phyloP scores from a whole-genome alignment of 176 grass and related monocot genomes.

The Echinochloa phyllopogon region DNA sequence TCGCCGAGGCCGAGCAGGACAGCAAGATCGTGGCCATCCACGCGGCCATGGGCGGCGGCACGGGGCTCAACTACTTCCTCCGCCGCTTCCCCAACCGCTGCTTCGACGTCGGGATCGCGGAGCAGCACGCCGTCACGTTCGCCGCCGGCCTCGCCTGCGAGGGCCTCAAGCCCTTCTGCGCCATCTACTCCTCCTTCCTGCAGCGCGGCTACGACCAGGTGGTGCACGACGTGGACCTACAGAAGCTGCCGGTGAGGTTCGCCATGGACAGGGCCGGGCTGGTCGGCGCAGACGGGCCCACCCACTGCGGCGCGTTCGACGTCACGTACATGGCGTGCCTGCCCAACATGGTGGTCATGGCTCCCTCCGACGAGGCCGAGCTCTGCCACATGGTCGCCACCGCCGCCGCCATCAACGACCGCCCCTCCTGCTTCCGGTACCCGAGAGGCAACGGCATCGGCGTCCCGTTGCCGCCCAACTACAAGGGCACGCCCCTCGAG shows the following conservation, averaged over 20 bases:
- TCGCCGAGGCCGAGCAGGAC: constrained; percentile 91
- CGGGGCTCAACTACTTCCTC: constrained; percentile 94
- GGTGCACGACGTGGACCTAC: constrained; percentile 92
- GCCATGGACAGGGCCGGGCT: constrained; percentile 96
- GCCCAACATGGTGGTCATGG: constrained; percentile 98
- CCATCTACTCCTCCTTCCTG: constrained; percentile 96
- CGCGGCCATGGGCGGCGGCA: constrained; percentile 97
- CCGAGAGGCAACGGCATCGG: constrained; percentile 92
- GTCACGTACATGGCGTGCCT: constrained; percentile 98
- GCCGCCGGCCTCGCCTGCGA: constrained; percentile 92
- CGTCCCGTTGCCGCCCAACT: constrained; percentile 67
- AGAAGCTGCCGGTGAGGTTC: constrained; percentile 92
- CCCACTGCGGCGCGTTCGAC: constrained; percentile 91
- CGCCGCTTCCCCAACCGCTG: constrained; percentile 90
- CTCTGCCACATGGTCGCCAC: constrained; percentile 98
- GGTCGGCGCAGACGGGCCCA: constrained; percentile 91
- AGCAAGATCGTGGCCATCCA: constrained; percentile 90
- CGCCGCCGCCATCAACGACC: constrained; percentile 86
- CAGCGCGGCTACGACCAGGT: constrained; percentile 99
- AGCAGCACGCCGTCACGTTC: constrained; percentile 98
- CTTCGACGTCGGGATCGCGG: constrained; percentile 97
- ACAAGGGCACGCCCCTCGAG: constrained; percentile 89
- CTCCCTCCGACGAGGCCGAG: constrained; percentile 92
- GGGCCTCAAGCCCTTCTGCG: constrained; percentile 95
- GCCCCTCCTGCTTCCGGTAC: constrained; percentile 88